Evolutionary conservation across 129 eudicot species (phyloP).

Genomic region (Glebionis coronaria): DNA sequence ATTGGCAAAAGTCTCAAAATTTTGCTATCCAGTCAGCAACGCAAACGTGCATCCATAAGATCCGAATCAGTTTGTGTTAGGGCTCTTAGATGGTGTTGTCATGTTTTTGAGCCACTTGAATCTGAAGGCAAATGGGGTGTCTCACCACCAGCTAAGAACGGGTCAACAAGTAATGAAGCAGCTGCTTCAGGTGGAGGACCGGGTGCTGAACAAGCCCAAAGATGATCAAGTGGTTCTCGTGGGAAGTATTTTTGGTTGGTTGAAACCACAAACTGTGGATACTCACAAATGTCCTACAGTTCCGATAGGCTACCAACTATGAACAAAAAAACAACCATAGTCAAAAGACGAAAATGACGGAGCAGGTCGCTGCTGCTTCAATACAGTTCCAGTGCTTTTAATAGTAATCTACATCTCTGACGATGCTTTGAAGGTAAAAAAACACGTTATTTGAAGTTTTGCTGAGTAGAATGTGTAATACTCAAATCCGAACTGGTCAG

Average conservation of each 20-base stretch:
- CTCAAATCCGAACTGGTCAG: too few relatives aligned
- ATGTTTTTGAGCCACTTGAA: slow-evolving; percentile 48
- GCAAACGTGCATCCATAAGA: slow-evolving; percentile 38
- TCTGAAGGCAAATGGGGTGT: slow-evolving; percentile 47
- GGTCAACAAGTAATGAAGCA: slow-evolving; percentile 23
- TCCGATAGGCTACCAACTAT: too few relatives aligned
- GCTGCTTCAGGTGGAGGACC: slow-evolving; percentile 23
- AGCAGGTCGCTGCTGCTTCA: too few relatives aligned
- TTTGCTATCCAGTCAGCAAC: slow-evolving; percentile 9
- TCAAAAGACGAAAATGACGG: too few relatives aligned
- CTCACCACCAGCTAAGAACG: slow-evolving; percentile 36
- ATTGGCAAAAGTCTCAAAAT: not conserved
- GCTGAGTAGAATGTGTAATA: too few relatives aligned
- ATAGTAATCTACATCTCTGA: too few relatives aligned
- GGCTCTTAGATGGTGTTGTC: slow-evolving; percentile 48
- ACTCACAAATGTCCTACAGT: too few relatives aligned
- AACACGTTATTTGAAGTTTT: too few relatives aligned
- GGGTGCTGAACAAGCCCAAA: slow-evolving; percentile 31
- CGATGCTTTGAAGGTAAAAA: too few relatives aligned
- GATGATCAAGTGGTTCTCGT: slow-evolving; percentile 22
- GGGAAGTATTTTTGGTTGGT: slow-evolving; percentile 17
- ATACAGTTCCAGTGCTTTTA: too few relatives aligned
- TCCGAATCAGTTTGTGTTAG: slow-evolving; percentile 52
- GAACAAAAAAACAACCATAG: too few relatives aligned
- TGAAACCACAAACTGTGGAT: too few relatives aligned